Evolutionary conservation across 75 land plant genomes (phyloP), one percentile per base, ranked within the genome.

Genomic region (Cupressus sempervirens): DNA sequence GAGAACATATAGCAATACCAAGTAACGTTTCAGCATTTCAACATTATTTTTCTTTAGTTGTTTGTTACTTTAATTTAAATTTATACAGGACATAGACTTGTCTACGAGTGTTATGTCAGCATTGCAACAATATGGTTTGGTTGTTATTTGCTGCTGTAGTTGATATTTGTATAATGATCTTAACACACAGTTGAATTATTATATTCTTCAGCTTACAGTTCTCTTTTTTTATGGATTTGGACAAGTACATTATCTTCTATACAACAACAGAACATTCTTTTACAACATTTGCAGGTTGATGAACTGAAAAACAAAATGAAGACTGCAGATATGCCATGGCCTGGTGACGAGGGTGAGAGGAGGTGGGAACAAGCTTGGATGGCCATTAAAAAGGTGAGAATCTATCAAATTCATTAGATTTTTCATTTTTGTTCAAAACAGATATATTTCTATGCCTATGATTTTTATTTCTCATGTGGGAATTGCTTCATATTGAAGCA

Each of bases 281-380:
- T 38, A n/a, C 26, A 35, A 76, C 56, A 12, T 32, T 77, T 88
- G 82, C 91, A 97, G 99, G 92, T 95, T 68, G 83, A 91, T 79
- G 99, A 98, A 83, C 87, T 96, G 89, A 95, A 94, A 87, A 82
- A 83, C 7, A 93, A 87, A 58, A 92, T 98, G 97, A 43, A 86
- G 85, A 85, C 76, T 35, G 91, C 94, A 56, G 92, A 90, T 73
- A 98, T 98, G 99, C 98, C 98, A 53, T 98, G 98, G 99, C 98
- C 99, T 91, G 99, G 99, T 79, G 95, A 98, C 89, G 98, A 96
- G 91, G 95, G 97, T 82, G 93, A 92, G 84, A 81, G 89, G 50
- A 85, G 97, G 50, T 98, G 99, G 98, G 88, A 91, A 84, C 95
- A 93, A 88, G 99, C 99, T 77, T 98, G 99, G 99, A 92, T 85